A percentile compares a stretch with the other conserved stretches of the same genome.
Conservation (phyloP, 805 yeast genomes). For the Myxozyma melibiosi region DNA sequence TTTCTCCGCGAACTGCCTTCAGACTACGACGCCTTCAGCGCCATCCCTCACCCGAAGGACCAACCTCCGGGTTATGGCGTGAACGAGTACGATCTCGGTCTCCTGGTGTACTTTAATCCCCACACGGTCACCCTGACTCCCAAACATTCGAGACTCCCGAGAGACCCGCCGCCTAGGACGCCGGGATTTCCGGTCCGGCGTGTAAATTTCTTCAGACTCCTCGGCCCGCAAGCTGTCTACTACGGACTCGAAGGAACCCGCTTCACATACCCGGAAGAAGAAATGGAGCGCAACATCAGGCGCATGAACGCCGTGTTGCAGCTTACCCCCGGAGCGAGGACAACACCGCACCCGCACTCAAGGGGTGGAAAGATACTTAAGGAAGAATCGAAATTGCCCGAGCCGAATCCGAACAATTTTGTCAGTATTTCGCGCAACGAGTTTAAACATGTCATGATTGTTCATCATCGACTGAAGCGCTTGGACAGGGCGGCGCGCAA, state of each 20-base stretch:
- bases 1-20: conserved; percentile 2
- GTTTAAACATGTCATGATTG: too few species aligned
- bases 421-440: too few species aligned
- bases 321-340: background rate
- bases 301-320: background rate
- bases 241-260: background rate
- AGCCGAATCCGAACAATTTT: too few species aligned
- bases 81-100: background rate
- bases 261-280: conserved; percentile 1
- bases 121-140: background rate
- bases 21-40: background rate
- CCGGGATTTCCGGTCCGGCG: background rate
- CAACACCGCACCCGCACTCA: too few species aligned
- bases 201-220: background rate
- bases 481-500: too few species aligned
- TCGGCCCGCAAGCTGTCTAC: background rate
- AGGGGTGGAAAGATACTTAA: too few species aligned
- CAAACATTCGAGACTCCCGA: too few species aligned
- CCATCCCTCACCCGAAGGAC: background rate
- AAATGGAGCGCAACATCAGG: background rate
- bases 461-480: too few species aligned
- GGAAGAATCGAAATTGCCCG: too few species aligned
- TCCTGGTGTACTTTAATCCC: background rate
- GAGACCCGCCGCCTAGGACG: too few species aligned
- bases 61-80: background rate